Conservation (phyloP, 371 early-diverging fungal species). For the Saksenaea vasiformis region DNA sequence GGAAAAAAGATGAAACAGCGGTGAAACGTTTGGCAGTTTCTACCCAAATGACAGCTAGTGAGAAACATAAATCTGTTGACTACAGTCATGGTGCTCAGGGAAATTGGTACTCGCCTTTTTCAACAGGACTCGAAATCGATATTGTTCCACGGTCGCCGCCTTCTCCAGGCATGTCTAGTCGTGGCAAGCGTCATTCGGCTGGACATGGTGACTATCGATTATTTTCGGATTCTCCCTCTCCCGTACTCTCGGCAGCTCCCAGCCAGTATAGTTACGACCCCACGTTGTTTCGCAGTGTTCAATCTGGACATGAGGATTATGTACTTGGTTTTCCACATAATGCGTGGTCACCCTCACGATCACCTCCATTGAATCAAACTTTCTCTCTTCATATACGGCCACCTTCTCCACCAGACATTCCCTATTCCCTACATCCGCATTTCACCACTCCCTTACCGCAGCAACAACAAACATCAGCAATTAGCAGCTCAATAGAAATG, state of each 20-base stretch:
- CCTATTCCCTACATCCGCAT: not conserved
- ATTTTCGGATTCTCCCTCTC: not conserved
- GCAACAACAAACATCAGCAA: not conserved
- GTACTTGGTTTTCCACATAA: not conserved
- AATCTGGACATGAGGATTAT: not conserved
- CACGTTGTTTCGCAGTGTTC: not conserved
- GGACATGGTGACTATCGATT: not conserved
- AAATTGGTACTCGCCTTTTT: slow-evolving; percentile 27
- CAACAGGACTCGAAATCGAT: slow-evolving; percentile 22
- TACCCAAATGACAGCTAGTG: not conserved
- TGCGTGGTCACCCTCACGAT: not conserved
- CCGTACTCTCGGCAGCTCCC: not conserved
- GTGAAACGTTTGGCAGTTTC: not conserved
- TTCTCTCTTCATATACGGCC: not conserved
- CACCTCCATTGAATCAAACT: not conserved
- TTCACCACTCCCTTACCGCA: not conserved
- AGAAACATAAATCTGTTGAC: not conserved
- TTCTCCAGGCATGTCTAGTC: not conserved
- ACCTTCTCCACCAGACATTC: not conserved
- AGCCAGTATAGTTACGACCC: not conserved
- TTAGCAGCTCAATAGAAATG: not conserved
- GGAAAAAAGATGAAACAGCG: not conserved
- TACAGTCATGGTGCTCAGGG: not conserved
- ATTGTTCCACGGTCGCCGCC: slow-evolving; percentile 8
- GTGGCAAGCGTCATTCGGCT: not conserved